These are phyloP conservation scores for Neofusicoccum umdonicola DNA, from an alignment of 2,329 filamentous ascomycete species.

Conservation along the genomic window DNA sequence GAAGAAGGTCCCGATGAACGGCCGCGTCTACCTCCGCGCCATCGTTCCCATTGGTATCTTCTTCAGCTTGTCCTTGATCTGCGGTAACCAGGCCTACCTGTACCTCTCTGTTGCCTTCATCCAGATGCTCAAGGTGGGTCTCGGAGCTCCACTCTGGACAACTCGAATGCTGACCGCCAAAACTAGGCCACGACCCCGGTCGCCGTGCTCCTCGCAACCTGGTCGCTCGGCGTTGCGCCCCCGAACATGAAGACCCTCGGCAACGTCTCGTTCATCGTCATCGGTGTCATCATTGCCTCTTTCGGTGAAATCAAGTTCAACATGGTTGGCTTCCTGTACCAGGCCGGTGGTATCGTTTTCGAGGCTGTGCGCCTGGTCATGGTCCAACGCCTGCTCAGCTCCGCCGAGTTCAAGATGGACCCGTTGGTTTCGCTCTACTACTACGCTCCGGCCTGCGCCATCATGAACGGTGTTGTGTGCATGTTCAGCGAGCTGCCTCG, in stretches of 20 bases:
- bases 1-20: constrained; percentile 96
- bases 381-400: constrained; percentile 79
- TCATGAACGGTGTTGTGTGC: constrained; percentile 75
- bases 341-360: constrained; percentile 74
- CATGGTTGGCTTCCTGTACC: constrained; percentile 73
- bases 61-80: constrained; percentile 95
- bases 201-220: constrained; percentile 84
- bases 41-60: constrained; percentile 94
- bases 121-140: constrained; percentile 89
- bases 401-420: constrained; percentile 88
- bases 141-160: constrained; percentile 10
- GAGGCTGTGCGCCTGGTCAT: constrained; percentile 81
- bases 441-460: constrained; percentile 79
- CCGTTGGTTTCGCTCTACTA: constrained; percentile 86
- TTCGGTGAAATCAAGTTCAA: constrained; percentile 95
- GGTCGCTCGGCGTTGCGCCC: constrained; percentile 79
- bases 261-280: constrained; percentile 91
- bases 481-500: constrained; percentile 71
- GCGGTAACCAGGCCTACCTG: constrained; percentile 91
- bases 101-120: constrained; percentile 97
- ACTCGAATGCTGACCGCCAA: constrained; percentile 15
- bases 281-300: constrained; percentile 92
- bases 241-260: constrained; percentile 83
- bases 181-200: constrained; percentile 86
- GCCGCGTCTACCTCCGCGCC: constrained; percentile 84